A percentile compares a stretch with the other conserved stretches of the same genome.
These are phyloP conservation scores for Limnomonas spitsbergensis DNA, from an alignment of 139 green algal genomes.

Conservation along the genomic window DNA sequence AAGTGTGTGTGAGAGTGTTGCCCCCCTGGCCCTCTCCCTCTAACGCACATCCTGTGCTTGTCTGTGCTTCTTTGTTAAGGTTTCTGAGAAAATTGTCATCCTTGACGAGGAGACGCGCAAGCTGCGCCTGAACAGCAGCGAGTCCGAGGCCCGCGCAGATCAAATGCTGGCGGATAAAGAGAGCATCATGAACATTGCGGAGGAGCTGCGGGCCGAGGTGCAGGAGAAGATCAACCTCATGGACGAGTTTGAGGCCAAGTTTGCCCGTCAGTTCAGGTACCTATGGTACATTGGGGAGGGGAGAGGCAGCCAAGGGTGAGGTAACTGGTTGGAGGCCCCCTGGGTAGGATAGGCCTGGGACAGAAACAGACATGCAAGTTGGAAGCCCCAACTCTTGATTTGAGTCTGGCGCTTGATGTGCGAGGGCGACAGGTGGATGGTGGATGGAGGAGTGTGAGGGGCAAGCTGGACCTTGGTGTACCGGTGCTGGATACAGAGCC, in stretches of 20 bases:
- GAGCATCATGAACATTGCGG: constrained; percentile 34
- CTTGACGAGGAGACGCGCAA: constrained; percentile 46
- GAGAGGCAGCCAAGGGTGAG: background rate
- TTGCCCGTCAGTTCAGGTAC: constrained; percentile 57
- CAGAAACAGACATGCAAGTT: no score
- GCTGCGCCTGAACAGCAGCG: constrained; percentile 32
- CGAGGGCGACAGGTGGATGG: no score
- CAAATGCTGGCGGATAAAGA: constrained; percentile 38
- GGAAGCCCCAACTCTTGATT: no score
- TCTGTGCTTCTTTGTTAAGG: constrained; percentile 28
- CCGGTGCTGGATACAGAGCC: no score
- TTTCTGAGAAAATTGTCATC: constrained; percentile 62
- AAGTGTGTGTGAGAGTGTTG: no score
- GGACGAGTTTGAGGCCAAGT: constrained; percentile 67
- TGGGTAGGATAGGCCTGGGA: no score
- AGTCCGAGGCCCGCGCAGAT: constrained; percentile 31
- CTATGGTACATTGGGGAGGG: background rate
- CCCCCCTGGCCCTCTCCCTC: no score
- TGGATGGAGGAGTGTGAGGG: no score
- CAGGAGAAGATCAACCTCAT: constrained; percentile 62
- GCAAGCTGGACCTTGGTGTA: no score
- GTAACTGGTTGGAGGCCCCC: no score
- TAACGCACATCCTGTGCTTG: background rate
- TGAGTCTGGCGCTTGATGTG: no score
- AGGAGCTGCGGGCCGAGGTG: constrained; percentile 50